Evolutionary conservation across 2,329 filamentous ascomycete genomes (phyloP).

Genomic region (Cercospora sp.): DNA sequence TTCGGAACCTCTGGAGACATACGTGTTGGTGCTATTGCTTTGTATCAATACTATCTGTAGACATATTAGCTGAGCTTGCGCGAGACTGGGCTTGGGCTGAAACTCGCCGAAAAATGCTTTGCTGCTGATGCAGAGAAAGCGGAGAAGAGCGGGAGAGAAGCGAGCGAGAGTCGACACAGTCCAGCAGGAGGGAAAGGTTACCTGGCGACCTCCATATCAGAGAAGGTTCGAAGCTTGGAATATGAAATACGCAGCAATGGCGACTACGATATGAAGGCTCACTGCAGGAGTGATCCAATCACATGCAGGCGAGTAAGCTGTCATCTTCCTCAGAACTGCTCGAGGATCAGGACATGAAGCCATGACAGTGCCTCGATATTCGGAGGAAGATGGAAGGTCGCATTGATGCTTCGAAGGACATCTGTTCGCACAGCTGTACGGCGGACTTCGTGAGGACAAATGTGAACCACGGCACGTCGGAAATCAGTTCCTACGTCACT

Average conservation of each 20-base stretch:
- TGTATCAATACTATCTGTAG: not conserved
- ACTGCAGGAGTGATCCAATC: not conserved
- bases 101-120: not conserved
- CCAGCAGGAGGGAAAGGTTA: not conserved
- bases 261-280: not conserved
- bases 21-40: not conserved
- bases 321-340: not conserved
- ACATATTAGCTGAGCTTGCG: not conserved
- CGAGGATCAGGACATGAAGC: not conserved
- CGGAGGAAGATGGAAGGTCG: not conserved
- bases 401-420: not conserved
- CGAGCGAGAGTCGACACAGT: not conserved
- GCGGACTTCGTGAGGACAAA: not conserved
- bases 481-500: not conserved
- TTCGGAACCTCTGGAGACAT: not conserved
- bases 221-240: not conserved
- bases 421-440: not conserved
- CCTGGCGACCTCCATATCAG: not conserved
- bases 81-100: not conserved
- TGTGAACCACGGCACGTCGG: not conserved
- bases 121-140: not conserved
- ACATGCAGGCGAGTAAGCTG: not conserved
- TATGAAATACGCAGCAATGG: not conserved
- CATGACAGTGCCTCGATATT: not conserved
- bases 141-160: not conserved